Percentiles rank a stretch among this genome's conserved stretches.
Evolutionary conservation across 1,284 basidiomycete species (phyloP).

Genomic region (Agroathelia rolfsii): DNA sequence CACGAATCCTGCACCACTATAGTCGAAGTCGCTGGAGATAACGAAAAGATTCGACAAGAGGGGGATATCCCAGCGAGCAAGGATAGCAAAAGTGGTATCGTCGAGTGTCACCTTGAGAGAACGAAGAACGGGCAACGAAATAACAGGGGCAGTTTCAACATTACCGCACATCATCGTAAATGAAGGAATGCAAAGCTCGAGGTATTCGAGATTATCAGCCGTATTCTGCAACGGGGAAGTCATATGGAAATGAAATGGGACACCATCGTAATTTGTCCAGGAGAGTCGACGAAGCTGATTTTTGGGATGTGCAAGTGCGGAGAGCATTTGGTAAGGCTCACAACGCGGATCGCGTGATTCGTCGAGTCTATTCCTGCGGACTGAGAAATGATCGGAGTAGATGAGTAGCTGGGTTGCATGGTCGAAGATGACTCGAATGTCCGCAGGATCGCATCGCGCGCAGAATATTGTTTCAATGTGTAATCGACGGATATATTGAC

Average conservation of each 20-base stretch:
- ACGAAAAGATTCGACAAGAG: constrained; percentile 50
- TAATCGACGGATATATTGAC: constrained; percentile 47
- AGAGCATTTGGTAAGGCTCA: constrained; percentile 44
- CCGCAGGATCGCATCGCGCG: constrained; percentile 54
- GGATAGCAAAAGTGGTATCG: constrained; percentile 55
- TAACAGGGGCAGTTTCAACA: constrained; percentile 19
- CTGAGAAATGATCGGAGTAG: constrained; percentile 53
- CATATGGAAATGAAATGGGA: constrained; percentile 47
- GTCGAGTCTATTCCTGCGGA: constrained; percentile 42
- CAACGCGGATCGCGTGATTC: constrained; percentile 33
- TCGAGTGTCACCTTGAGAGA: constrained; percentile 62
- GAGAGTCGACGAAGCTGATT: constrained; percentile 44
- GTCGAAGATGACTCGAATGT: constrained; percentile 56
- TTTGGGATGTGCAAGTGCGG: constrained; percentile 43
- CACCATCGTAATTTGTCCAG: constrained; percentile 63
- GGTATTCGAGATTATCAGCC: constrained; percentile 38
- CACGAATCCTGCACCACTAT: constrained; percentile 50
- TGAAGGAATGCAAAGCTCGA: constrained; percentile 35
- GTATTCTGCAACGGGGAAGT: constrained; percentile 40
- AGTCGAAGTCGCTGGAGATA: constrained; percentile 57
- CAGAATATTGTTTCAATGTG: constrained; percentile 62
- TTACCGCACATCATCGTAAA: constrained; percentile 19
- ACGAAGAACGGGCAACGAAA: constrained; percentile 42
- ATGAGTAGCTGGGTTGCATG: constrained; percentile 47
- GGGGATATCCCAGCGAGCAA: constrained; percentile 53